Base-by-base conservation (phyloP, 2,329 filamentous ascomycete species). In the Colletotrichum lindemuthianum region DNA sequence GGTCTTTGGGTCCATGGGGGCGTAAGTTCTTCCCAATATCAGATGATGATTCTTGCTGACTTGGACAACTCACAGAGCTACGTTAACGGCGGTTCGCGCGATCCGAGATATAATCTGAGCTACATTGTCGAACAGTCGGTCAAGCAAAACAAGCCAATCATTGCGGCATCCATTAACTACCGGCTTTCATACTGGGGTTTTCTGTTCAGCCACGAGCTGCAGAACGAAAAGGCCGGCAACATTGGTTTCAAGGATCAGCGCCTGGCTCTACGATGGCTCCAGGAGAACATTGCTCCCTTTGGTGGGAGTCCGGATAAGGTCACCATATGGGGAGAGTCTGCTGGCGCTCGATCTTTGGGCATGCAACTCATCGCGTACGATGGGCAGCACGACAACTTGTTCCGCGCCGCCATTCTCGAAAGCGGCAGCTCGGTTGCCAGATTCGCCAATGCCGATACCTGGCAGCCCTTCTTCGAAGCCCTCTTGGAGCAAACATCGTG, bases 401-500 rank as follows among this genome's bases (percentile, higher is more conserved):
- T 91, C 79, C 81, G 86, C n/a, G 88, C 78, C 2, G 88, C 77
- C 6, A 90, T 91, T 68, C 90, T 91, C 87, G 82, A 86, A 73
- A 86, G 82, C 1, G 86, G 86, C 1, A 76, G 72, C 0, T 76
- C 79, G 1, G 89, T 87, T 69, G 78, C 89, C 68, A 74, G 76
- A 1, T 78, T 90, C 2, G 80, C 84, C 13, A 65, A 73, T 0
- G 77, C 79, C 33, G 83, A 83, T 0, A 84, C 88, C 11, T 91
- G 66, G 66, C 66, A 68, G 50, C 66, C 66, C 12, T 68, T 60
- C 53, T 67, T 68, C 15, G 57, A 68, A 1, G 66, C 66, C 33
- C 60, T 68, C 44, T n/a, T 67, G 9, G 34, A 44, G 36, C 60
- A 65, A 45, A 67, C 64, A 15, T 16, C 32, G 9, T 68, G 89